A percentile compares a stretch with the other conserved stretches of the same genome.
Evolutionary conservation across 768 basidiomycete species (phyloP).

Genomic region (Boletus rex-veris): DNA sequence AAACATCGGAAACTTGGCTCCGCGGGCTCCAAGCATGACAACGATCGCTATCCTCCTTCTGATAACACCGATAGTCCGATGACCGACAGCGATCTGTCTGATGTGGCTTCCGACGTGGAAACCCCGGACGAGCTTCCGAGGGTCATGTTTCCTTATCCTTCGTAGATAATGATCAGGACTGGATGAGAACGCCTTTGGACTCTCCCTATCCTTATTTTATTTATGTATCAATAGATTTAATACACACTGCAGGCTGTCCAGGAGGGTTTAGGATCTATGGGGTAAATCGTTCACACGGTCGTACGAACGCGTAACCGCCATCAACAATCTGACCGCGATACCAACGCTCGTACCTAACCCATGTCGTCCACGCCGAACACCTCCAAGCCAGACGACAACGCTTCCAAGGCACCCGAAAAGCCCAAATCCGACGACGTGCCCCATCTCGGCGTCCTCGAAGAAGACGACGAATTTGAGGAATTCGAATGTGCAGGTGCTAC

Average conservation of each 20-base stretch:
- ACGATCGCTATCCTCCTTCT: conserved; percentile 22
- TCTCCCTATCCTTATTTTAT: conserved; percentile 33
- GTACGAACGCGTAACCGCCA: conserved; percentile 6
- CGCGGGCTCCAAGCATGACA: conserved; percentile 14
- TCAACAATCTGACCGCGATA: neutral
- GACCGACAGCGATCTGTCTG: conserved; percentile 27
- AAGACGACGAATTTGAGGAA: conserved; percentile 97
- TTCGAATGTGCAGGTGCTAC: conserved; percentile 74
- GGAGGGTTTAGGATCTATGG: neutral
- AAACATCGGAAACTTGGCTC: conserved; percentile 22
- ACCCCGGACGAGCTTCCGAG: conserved; percentile 25
- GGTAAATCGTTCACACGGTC: conserved; percentile 22
- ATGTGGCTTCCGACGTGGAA: conserved; percentile 23
- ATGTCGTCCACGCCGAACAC: conserved; percentile 47
- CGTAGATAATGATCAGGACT: conserved; percentile 12
- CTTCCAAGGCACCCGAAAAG: conserved; percentile 33
- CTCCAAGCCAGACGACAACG: conserved; percentile 40
- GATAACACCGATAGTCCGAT: conserved; percentile 18
- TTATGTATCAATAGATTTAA: conserved; percentile 16
- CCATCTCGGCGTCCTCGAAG: conserved; percentile 87
- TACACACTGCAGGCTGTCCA: conserved; percentile 1
- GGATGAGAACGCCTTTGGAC: neutral
- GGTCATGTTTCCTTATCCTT: conserved; percentile 5
- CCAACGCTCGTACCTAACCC: neutral
- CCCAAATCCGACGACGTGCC: conserved; percentile 47